These are phyloP conservation scores for Vigna angularis DNA, from an alignment of 306 rosid genomes.

Conservation along the genomic window DNA sequence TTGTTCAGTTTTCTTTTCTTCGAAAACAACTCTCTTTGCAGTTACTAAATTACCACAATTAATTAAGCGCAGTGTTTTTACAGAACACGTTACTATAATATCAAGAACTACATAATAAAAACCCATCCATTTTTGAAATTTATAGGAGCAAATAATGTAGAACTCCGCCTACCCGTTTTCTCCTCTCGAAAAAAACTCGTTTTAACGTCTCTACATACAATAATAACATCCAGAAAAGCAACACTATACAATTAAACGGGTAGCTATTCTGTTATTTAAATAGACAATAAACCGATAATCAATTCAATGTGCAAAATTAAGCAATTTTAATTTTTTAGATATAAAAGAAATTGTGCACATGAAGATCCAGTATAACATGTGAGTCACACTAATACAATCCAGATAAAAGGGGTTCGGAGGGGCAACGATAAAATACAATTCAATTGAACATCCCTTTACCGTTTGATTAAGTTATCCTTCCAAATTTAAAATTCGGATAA, in stretches of 20 bases:
- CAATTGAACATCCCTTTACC: slow-evolving; percentile 37
- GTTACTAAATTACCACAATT: too few relatives aligned
- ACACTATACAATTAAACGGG: not conserved
- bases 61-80: not conserved
- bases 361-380: slow-evolving; percentile 26
- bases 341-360: not conserved
- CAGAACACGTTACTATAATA: too few relatives aligned
- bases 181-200: not conserved
- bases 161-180: not conserved
- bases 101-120: not conserved
- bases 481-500: slow-evolving; percentile 18
- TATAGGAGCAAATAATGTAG: not conserved
- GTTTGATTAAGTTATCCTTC: slow-evolving; percentile 33
- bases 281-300: not conserved
- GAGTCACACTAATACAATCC: slow-evolving; percentile 22
- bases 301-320: not conserved
- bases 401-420: not conserved
- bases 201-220: not conserved
- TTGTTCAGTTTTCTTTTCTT: too few relatives aligned
- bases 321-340: not conserved
- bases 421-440: slow-evolving; percentile 10
- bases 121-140: not conserved
- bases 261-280: not conserved
- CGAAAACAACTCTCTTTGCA: too few relatives aligned
- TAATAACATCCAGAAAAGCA: not conserved